These are phyloP conservation scores for Aspergillus brasiliensis DNA, from an alignment of 2,329 filamentous ascomycete genomes.

Conservation along the genomic window DNA sequence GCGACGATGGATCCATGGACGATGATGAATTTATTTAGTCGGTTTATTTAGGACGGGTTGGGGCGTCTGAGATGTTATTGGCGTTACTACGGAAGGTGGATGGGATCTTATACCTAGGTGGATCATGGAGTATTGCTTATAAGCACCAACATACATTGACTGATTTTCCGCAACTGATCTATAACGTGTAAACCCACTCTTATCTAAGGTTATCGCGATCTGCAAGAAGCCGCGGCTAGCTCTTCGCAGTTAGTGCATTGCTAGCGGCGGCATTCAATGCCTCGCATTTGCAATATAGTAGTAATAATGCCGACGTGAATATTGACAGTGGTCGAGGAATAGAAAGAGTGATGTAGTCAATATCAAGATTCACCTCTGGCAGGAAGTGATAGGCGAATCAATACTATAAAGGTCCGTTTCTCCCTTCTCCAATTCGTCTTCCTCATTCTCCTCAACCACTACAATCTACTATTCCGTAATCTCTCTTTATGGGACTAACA, in stretches of 20 bases:
- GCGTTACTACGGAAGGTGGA: neutral
- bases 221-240: neutral
- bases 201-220: conserved; percentile 12
- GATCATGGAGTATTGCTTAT: neutral
- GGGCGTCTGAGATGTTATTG: conserved; percentile 1
- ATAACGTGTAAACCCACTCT: neutral
- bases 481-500: too few relatives aligned
- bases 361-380: too few relatives aligned
- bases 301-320: too few relatives aligned
- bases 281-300: neutral
- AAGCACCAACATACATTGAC: too few relatives aligned
- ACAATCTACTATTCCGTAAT: too few relatives aligned
- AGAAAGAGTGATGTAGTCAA: too few relatives aligned
- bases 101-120: neutral
- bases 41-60: neutral
- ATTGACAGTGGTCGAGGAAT: too few relatives aligned
- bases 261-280: neutral
- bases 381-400: too few relatives aligned
- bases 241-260: neutral
- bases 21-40: conserved; percentile 35
- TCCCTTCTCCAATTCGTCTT: too few relatives aligned
- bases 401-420: too few relatives aligned
- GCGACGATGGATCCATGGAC: conserved; percentile 31
- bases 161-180: too few relatives aligned
- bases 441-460: too few relatives aligned